Evolutionary conservation across 352 stramenopile species (phyloP).

Genomic region (Globisporangium acanthophoron): DNA sequence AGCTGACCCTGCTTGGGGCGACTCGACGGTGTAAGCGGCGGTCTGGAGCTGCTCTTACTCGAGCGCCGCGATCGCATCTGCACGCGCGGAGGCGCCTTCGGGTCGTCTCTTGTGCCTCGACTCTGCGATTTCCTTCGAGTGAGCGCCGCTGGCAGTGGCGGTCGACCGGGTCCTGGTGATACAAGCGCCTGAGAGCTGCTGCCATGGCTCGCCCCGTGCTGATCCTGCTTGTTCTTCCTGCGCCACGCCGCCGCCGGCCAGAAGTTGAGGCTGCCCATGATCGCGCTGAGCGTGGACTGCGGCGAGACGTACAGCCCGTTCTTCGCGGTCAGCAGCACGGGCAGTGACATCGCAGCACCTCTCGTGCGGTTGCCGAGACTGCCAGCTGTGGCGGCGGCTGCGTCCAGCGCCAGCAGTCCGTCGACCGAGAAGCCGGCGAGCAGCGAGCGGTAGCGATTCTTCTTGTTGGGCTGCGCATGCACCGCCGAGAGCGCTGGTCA

Average conservation of each 20-base stretch:
- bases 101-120: neutral
- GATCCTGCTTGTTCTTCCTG: neutral
- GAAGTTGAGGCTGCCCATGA: constrained; percentile 7
- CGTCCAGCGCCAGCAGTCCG: constrained; percentile 3
- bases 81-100: neutral
- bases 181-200: neutral
- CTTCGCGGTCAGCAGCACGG: neutral
- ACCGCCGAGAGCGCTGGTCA: neutral
- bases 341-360: neutral
- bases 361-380: neutral
- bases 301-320: constrained; percentile 4
- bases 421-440: constrained; percentile 14
- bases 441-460: constrained; percentile 10
- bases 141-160: neutral
- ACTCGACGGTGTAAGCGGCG: neutral
- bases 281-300: constrained; percentile 4
- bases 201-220: neutral
- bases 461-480: constrained; percentile 5
- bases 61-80: neutral
- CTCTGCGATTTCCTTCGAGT: neutral
- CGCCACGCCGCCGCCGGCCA: constrained; percentile 6
- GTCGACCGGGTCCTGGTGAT: neutral
- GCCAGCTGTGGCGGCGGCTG: neutral
- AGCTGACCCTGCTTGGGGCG: neutral
- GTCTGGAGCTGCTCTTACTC: constrained; percentile 1